phyloP scores from a whole-genome alignment of 352 stramenopile genomes.

The Globisporangium splendens region DNA sequence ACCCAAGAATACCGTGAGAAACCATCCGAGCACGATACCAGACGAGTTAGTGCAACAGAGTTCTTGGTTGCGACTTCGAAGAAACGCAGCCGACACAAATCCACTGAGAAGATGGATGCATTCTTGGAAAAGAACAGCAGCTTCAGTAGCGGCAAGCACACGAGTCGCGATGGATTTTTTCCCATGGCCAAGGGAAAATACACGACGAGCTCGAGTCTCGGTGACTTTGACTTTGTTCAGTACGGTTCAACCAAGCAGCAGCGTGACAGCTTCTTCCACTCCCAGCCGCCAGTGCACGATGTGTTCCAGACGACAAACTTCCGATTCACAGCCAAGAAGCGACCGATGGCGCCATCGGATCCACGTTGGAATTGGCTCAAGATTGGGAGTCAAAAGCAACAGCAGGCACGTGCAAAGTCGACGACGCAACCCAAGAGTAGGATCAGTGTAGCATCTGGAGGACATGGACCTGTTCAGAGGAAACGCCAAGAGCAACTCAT shows the following conservation, averaged over 20 bases:
- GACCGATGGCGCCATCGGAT: slow-evolving; percentile 30
- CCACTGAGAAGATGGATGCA: neutral
- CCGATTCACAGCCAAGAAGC: slow-evolving; percentile 29
- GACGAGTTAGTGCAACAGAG: neutral
- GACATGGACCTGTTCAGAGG: neutral
- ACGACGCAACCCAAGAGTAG: neutral
- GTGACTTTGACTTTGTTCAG: slow-evolving; percentile 30
- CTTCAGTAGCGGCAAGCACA: neutral
- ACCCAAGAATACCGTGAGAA: neutral
- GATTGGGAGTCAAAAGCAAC: slow-evolving; percentile 32
- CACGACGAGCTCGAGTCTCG: slow-evolving; percentile 24
- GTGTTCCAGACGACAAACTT: slow-evolving; percentile 26
- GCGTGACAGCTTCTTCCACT: neutral
- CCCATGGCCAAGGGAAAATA: neutral
- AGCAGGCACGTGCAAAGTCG: neutral
- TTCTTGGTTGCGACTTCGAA: neutral
- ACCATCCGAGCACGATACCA: neutral
- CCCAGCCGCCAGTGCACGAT: neutral
- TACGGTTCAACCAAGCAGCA: slow-evolving; percentile 7
- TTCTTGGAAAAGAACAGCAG: neutral
- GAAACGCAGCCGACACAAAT: neutral
- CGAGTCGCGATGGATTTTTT: neutral
- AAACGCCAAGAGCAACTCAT: slow-evolving; percentile 19
- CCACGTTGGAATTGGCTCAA: slow-evolving; percentile 45
- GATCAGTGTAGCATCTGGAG: too few relatives aligned